Evolutionary conservation across 2,329 filamentous ascomycete species (phyloP).

Genomic region (Tricladium varicosporioides): DNA sequence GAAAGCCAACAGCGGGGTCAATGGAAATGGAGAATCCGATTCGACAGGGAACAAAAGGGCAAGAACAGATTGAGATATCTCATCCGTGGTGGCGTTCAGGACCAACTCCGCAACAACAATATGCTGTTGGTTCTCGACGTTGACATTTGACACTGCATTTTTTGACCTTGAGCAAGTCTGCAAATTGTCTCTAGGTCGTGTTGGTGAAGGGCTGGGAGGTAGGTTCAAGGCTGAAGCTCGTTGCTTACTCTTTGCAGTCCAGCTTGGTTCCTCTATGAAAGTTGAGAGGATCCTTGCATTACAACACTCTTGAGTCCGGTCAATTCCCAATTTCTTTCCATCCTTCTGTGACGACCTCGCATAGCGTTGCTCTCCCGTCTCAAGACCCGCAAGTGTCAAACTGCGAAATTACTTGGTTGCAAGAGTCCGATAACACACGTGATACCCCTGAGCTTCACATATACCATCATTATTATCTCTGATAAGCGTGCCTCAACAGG

Average conservation of each 20-base stretch:
- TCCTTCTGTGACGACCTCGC: neutral
- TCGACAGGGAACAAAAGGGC: slow-evolving; percentile 48
- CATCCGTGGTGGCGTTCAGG: neutral
- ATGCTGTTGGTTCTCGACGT: neutral
- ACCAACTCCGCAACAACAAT: neutral
- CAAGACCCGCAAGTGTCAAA: neutral
- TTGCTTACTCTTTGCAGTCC: too few relatives aligned
- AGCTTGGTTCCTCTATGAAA: too few relatives aligned
- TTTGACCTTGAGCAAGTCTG: too few relatives aligned
- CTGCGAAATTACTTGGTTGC: neutral
- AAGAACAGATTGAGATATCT: slow-evolving; percentile 41
- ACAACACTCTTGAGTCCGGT: too few relatives aligned
- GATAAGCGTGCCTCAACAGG: neutral
- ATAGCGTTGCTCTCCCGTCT: neutral
- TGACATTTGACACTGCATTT: too few relatives aligned
- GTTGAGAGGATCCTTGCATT: too few relatives aligned
- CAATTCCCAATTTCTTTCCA: neutral
- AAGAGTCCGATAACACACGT: neutral
- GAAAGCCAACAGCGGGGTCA: slow-evolving; percentile 38
- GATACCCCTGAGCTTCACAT: neutral
- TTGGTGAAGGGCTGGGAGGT: too few relatives aligned
- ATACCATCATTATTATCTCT: neutral
- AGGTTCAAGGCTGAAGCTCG: too few relatives aligned
- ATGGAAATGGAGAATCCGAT: slow-evolving; percentile 41
- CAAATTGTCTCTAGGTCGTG: too few relatives aligned